phyloP scores from a whole-genome alignment of 345 rosid genomes.

The Gossypium raimondii region DNA sequence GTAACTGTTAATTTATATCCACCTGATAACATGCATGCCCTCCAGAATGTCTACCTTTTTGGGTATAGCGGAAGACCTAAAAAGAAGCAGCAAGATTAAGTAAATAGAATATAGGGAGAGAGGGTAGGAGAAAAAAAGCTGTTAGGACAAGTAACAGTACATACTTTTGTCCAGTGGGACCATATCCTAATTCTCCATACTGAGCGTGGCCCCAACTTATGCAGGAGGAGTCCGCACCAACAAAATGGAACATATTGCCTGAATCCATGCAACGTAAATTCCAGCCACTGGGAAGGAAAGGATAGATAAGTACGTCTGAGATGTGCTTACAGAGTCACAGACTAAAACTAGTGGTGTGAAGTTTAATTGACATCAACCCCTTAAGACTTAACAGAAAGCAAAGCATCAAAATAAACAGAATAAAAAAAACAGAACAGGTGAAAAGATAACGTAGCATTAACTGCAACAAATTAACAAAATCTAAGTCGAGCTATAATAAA shows the following conservation, averaged over 20 bases:
- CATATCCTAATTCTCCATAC: constrained; percentile 94
- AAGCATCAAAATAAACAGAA: background rate
- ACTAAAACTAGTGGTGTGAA: background rate
- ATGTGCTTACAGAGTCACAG: background rate
- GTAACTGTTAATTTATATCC: constrained; percentile 16
- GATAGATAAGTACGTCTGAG: background rate
- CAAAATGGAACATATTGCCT: constrained; percentile 94
- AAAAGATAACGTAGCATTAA: background rate
- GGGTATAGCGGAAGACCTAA: constrained; percentile 91
- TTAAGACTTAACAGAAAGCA: background rate
- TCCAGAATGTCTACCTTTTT: constrained; percentile 90
- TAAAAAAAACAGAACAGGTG: background rate
- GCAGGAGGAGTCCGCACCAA: constrained; percentile 95
- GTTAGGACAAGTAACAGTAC: background rate
- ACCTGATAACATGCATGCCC: constrained; percentile 90
- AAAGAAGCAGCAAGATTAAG: constrained; percentile 14
- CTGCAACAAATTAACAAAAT: background rate
- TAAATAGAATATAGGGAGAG: background rate
- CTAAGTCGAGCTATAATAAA: background rate
- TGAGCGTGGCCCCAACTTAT: constrained; percentile 98
- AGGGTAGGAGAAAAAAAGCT: background rate
- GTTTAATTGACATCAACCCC: background rate
- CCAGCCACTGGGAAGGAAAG: constrained; percentile 67
- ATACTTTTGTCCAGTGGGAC: constrained; percentile 39
- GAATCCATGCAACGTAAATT: constrained; percentile 97